Evolutionary conservation across 345 rosid genomes (phyloP), one percentile per base, ranked within the genome.

Genomic region (Syzygium jambos): DNA sequence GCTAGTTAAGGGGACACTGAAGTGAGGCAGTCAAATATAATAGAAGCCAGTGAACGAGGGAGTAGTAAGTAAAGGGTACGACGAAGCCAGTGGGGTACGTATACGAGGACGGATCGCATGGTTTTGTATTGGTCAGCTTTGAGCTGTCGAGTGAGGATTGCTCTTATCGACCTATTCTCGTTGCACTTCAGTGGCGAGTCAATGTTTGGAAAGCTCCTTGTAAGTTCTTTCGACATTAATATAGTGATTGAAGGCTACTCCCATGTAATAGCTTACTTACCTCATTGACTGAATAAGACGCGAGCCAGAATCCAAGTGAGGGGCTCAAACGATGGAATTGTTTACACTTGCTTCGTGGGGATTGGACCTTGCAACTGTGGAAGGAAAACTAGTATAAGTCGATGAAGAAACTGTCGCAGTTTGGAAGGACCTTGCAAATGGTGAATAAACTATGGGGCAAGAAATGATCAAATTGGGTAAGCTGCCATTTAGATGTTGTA

Each of bases 31-130:
- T 59, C 65, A 1, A 27, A 59, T 59, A 59, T 59, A 59, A 43
- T 43, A 43, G 46, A 5, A 43, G 46, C 46, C 46, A 5, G 57
- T 89, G 11, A 65, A 86, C 21, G 30, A 34, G 46, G 3, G 89
- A 51, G 0, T 89, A 78, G 89, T 92, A 93, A 91, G 43, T 16
- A 43, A 21, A 78, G 51, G 52, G 5, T 29, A n/a, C 52, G 84
- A 16, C 4, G 84, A 41, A 78, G 21, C 84, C 84, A 78, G 84
- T 41, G 84, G 84, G 84, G 21, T 17, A 41, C 49, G 43, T 41
- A 14, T 19, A 78, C 23, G 51, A 78, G 52, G 84, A 19, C 52
- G 13, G 43, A 78, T 17, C 84, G 43, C 52, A 78, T 41, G 57
- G 52, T 19, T 41, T 78, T 78, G 51, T 41, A 78, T 10, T 38